These are phyloP conservation scores for Chenopodium quinoa DNA, from an alignment of 148 eudicot species.

Conservation along the genomic window DNA sequence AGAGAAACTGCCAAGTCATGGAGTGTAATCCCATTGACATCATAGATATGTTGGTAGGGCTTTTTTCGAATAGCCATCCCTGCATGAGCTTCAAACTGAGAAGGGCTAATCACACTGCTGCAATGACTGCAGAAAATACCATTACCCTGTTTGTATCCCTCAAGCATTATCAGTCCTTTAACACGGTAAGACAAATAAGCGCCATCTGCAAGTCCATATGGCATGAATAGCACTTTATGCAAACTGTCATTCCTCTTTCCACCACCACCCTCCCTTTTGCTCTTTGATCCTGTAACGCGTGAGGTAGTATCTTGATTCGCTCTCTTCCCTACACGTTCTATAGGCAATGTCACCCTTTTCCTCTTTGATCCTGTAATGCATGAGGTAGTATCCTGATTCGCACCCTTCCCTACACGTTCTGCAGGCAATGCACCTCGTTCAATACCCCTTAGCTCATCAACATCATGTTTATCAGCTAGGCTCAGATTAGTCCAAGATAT, in stretches of 20 bases:
- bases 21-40: constrained; percentile 63
- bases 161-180: constrained; percentile 72
- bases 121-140: constrained; percentile 88
- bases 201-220: constrained; percentile 89
- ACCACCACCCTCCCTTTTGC: constrained; percentile 41
- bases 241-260: constrained; percentile 68
- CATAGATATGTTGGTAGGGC: constrained; percentile 82
- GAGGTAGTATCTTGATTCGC: constrained; percentile 23
- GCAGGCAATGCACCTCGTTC: constrained; percentile 2
- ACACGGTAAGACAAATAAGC: constrained; percentile 73
- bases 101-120: constrained; percentile 79
- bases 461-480: neutral
- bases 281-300: constrained; percentile 29
- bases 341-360: constrained; percentile 24
- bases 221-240: constrained; percentile 79
- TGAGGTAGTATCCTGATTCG: constrained; percentile 24
- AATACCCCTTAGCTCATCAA: neutral
- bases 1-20: constrained; percentile 79
- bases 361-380: constrained; percentile 31
- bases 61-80: constrained; percentile 88
- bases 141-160: constrained; percentile 77
- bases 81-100: constrained; percentile 95
- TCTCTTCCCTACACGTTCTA: constrained; percentile 6
- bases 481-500: neutral
- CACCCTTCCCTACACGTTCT: constrained; percentile 2